Conservation (phyloP, 2,329 filamentous ascomycete species). For the Colletotrichum paranaense region DNA sequence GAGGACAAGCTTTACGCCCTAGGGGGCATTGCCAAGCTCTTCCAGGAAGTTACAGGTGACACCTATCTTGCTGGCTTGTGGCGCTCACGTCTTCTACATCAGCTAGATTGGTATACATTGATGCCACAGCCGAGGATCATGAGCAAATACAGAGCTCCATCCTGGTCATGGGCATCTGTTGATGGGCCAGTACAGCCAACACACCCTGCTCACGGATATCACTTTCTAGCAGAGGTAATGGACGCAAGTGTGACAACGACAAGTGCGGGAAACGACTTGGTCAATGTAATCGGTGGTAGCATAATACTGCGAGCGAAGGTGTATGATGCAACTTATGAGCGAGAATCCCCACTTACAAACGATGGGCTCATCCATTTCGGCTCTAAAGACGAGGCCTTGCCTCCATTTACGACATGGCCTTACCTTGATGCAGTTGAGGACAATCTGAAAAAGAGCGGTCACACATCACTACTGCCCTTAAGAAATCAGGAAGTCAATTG, state of each 20-base stretch:
- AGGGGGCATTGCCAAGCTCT: background rate
- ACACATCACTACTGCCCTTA: background rate
- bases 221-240: background rate
- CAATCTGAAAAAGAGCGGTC: background rate
- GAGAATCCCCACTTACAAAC: background rate
- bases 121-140: background rate
- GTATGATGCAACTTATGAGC: background rate
- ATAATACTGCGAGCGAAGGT: background rate
- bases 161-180: background rate
- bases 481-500: background rate
- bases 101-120: slow-evolving; percentile 42
- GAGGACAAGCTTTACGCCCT: slow-evolving; percentile 3
- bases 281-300: background rate
- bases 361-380: background rate
- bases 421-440: background rate
- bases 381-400: background rate
- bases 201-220: rapidly evolving
- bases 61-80: slow-evolving; percentile 20
- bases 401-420: background rate
- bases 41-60: slow-evolving; percentile 3
- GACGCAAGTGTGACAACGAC: background rate
- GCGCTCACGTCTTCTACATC: background rate
- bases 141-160: background rate
- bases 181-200: background rate
- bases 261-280: background rate